Evolutionary conservation across 768 basidiomycete genomes (phyloP).

Genomic region (Trametes coccinea): DNA sequence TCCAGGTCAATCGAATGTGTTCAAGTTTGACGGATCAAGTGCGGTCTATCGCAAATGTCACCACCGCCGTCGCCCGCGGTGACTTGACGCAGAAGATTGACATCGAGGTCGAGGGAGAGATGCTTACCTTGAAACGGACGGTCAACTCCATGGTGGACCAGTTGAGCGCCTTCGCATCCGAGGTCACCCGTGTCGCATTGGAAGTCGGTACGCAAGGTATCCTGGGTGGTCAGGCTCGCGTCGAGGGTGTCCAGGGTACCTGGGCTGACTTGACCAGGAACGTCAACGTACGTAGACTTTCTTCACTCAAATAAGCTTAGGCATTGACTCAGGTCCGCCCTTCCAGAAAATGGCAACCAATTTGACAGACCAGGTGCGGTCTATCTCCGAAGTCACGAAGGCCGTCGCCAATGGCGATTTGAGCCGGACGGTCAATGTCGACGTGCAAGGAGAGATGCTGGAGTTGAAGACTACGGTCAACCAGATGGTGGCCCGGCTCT

Average conservation of each 20-base stretch:
- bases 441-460: conserved; percentile 94
- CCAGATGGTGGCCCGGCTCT: conserved; percentile 73
- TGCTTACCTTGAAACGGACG: conserved; percentile 79
- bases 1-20: conserved; percentile 80
- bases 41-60: conserved; percentile 81
- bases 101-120: conserved; percentile 86
- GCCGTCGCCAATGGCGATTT: conserved; percentile 83
- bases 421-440: conserved; percentile 81
- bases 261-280: conserved; percentile 90
- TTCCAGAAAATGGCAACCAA: conserved; percentile 83
- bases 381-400: conserved; percentile 84
- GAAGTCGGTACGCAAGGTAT: conserved; percentile 92
- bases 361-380: conserved; percentile 83
- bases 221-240: conserved; percentile 86
- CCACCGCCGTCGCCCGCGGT: conserved; percentile 87
- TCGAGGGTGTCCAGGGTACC: conserved; percentile 89
- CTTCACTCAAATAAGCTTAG: background rate
- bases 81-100: conserved; percentile 93
- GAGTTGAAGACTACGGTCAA: conserved; percentile 81
- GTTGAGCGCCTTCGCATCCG: conserved; percentile 81
- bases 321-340: too few species aligned
- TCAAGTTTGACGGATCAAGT: conserved; percentile 79
- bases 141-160: conserved; percentile 97
- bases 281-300: conserved; percentile 67
- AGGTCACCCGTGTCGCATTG: conserved; percentile 79